Conservation (phyloP, 129 eudicot genomes). For the Artemisia argyi region DNA sequence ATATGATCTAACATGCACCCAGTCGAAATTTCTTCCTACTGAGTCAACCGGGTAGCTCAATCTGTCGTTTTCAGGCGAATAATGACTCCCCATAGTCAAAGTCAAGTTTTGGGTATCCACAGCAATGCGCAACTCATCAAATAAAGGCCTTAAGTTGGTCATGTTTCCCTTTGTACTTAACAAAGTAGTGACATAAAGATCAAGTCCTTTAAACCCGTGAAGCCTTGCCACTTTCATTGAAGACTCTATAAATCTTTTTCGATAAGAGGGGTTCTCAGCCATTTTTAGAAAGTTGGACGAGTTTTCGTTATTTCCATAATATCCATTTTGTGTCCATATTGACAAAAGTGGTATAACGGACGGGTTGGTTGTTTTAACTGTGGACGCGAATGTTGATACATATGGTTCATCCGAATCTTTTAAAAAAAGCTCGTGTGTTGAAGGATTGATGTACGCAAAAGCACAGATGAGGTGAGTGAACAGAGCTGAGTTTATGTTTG, state of each 20-base stretch:
- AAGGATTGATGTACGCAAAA: slow-evolving; percentile 45
- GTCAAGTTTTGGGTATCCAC: slow-evolving; percentile 14
- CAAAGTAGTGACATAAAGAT: slow-evolving; percentile 31
- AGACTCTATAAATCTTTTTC: slow-evolving; percentile 55
- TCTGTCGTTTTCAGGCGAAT: slow-evolving; percentile 31
- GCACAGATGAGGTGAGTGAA: slow-evolving; percentile 80
- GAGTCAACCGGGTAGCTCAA: slow-evolving; percentile 39
- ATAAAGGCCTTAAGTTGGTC: slow-evolving; percentile 40
- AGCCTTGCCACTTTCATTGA: slow-evolving; percentile 42
- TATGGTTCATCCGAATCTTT: slow-evolving; percentile 28
- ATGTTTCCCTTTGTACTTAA: slow-evolving; percentile 33
- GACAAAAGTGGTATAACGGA: slow-evolving; percentile 56
- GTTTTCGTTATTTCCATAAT: slow-evolving; percentile 21
- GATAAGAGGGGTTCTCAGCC: slow-evolving; percentile 31
- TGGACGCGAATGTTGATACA: slow-evolving; percentile 44
- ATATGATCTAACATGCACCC: slow-evolving; percentile 63
- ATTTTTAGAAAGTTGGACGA: slow-evolving; percentile 32
- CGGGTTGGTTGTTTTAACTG: slow-evolving; percentile 50
- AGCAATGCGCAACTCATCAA: slow-evolving; percentile 56
- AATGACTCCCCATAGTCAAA: slow-evolving; percentile 45
- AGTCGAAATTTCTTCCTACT: slow-evolving; percentile 44
- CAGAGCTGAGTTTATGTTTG: slow-evolving; percentile 53
- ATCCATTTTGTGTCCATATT: slow-evolving; percentile 32
- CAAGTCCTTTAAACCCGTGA: slow-evolving; percentile 54
- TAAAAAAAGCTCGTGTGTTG: slow-evolving; percentile 39